phyloP scores from a whole-genome alignment of 495 filamentous ascomycete species.

The Lentithecium fluviatile region DNA sequence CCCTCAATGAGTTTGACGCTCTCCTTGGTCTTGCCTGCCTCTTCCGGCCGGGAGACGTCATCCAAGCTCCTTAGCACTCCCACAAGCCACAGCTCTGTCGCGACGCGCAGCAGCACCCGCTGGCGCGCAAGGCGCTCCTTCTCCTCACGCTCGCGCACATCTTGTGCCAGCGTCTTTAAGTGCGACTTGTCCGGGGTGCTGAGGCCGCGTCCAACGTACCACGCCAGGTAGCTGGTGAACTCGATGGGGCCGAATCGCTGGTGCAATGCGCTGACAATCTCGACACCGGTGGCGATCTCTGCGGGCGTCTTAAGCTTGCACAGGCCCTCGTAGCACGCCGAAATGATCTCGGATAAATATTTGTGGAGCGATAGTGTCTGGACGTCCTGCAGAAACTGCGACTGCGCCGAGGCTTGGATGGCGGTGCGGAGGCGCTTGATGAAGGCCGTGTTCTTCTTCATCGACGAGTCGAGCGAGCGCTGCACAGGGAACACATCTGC shows the following conservation, averaged over 20 bases:
- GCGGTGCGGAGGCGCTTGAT: slow-evolving; percentile 95
- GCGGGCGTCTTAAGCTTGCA: slow-evolving; percentile 85
- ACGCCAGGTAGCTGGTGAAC: slow-evolving; percentile 88
- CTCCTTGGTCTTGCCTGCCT: slow-evolving; percentile 65
- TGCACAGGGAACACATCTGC: slow-evolving; percentile 77
- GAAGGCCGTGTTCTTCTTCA: slow-evolving; percentile 99
- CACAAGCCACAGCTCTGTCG: slow-evolving; percentile 96
- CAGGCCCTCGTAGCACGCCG: slow-evolving; percentile 95
- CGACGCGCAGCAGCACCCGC: slow-evolving; percentile 78
- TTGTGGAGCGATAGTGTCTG: slow-evolving; percentile 91
- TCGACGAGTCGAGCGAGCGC: slow-evolving; percentile 84
- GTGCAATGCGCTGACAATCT: slow-evolving; percentile 90
- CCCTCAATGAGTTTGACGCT: slow-evolving; percentile 48
- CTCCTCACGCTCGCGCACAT: slow-evolving; percentile 90
- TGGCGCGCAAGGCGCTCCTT: slow-evolving; percentile 88
- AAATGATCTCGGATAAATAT: slow-evolving; percentile 96
- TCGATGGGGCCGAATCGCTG: slow-evolving; percentile 90
- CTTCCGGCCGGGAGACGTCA: slow-evolving; percentile 83
- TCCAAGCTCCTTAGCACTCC: slow-evolving; percentile 83
- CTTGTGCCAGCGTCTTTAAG: slow-evolving; percentile 73
- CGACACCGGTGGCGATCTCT: slow-evolving; percentile 87
- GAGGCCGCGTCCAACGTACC: slow-evolving; percentile 87
- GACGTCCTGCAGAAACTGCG: slow-evolving; percentile 87
- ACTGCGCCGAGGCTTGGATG: slow-evolving; percentile 71
- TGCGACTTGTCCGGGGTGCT: slow-evolving; percentile 86